A percentile compares a stretch with the other conserved stretches of the same genome.
phyloP scores from a whole-genome alignment of 2,329 filamentous ascomycete species.

The Colletotrichum nymphaeae region DNA sequence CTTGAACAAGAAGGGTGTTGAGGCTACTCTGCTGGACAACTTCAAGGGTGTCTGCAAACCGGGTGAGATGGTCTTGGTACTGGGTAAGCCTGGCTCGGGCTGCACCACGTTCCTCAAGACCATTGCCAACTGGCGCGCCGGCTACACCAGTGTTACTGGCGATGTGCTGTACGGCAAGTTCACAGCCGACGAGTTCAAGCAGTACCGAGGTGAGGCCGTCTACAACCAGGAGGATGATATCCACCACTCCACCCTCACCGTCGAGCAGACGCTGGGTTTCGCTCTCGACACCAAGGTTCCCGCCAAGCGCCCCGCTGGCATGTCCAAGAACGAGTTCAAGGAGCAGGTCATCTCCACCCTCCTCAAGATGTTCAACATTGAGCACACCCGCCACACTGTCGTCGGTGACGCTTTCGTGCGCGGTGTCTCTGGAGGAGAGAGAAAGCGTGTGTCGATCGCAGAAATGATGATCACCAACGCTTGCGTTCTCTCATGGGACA shows the following conservation, averaged over 20 bases:
- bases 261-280: slow-evolving; percentile 88
- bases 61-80: slow-evolving; percentile 89
- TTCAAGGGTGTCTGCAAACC: slow-evolving; percentile 80
- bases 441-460: slow-evolving; percentile 84
- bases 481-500: slow-evolving; percentile 81
- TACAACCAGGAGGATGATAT: slow-evolving; percentile 91
- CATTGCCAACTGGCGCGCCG: slow-evolving; percentile 73
- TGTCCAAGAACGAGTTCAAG: slow-evolving; percentile 81
- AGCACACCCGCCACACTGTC: slow-evolving; percentile 86
- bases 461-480: slow-evolving; percentile 84
- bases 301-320: slow-evolving; percentile 79
- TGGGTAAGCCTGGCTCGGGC: slow-evolving; percentile 80
- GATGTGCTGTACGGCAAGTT: slow-evolving; percentile 84
- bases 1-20: slow-evolving; percentile 72
- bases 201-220: slow-evolving; percentile 83
- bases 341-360: slow-evolving; percentile 78
- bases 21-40: slow-evolving; percentile 78
- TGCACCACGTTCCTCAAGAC: slow-evolving; percentile 78
- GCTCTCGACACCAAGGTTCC: slow-evolving; percentile 88
- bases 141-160: slow-evolving; percentile 68
- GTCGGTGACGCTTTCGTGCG: slow-evolving; percentile 86
- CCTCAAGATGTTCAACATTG: slow-evolving; percentile 93
- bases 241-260: slow-evolving; percentile 86
- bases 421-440: slow-evolving; percentile 83
- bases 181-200: slow-evolving; percentile 75